Percentiles rank a stretch among this genome's conserved stretches.
phyloP scores from a whole-genome alignment of 2,329 filamentous ascomycete species.

The Juglanconis sp. region DNA sequence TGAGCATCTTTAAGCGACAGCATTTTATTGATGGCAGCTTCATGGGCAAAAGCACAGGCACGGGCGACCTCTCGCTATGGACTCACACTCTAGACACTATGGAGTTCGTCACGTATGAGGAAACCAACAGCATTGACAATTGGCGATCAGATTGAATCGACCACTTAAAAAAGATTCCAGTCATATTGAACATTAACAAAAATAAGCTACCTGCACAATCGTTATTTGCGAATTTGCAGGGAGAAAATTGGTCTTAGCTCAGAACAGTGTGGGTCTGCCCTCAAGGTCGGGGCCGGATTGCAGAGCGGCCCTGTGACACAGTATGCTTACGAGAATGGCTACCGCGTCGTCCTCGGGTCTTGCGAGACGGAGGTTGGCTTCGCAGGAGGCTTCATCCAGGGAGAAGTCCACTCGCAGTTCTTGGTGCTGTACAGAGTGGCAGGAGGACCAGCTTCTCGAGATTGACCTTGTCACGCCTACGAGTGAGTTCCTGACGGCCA shows the following conservation, averaged over 20 bases:
- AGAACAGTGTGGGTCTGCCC: too few species aligned
- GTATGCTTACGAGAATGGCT: too few species aligned
- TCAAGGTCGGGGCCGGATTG: conserved; percentile 55
- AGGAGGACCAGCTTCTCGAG: conserved; percentile 44
- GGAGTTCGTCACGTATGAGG: not conserved
- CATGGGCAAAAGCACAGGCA: conserved; percentile 34
- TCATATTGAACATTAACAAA: too few species aligned
- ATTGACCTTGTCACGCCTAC: conserved; percentile 45
- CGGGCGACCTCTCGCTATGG: conserved; percentile 40
- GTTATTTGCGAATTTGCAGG: too few species aligned
- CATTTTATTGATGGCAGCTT: not conserved
- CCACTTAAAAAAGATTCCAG: too few species aligned
- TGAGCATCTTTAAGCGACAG: not conserved
- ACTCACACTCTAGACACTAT: conserved; percentile 23
- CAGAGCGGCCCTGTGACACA: conserved; percentile 31
- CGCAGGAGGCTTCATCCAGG: conserved; percentile 43
- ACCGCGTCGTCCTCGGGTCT: too few species aligned
- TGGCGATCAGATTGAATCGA: too few species aligned
- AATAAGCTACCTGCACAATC: too few species aligned
- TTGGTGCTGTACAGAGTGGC: conserved; percentile 47
- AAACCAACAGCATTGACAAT: too few species aligned
- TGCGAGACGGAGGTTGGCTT: conserved; percentile 42
- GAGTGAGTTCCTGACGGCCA: conserved; percentile 39
- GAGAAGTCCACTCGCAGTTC: conserved; percentile 53
- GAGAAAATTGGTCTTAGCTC: too few species aligned